These are phyloP conservation scores for Saururus chinensis DNA, from an alignment of 164 flowering plant genomes.

Conservation along the genomic window DNA sequence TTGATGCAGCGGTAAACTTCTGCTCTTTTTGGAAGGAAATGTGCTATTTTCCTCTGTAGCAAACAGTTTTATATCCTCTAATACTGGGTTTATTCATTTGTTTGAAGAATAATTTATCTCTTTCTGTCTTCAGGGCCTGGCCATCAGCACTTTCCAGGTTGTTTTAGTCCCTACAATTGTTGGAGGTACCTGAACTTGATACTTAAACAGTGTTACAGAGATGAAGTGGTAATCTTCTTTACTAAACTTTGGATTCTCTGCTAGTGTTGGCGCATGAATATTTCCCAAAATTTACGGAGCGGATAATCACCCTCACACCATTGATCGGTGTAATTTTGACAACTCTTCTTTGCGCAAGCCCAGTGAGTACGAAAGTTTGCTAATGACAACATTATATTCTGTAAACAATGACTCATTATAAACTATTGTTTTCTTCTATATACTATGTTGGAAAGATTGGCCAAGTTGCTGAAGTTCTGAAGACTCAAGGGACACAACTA, in stretches of 20 bases:
- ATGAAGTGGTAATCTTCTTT: not conserved
- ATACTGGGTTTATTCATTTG: no score
- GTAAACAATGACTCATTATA: not conserved
- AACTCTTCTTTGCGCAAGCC: conserved; percentile 94
- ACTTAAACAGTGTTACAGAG: not conserved
- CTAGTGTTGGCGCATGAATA: conserved; percentile 84
- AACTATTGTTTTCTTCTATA: not conserved
- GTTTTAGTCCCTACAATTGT: conserved; percentile 83
- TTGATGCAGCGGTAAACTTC: conserved; percentile 77
- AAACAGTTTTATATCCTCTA: not conserved
- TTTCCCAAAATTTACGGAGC: conserved; percentile 81
- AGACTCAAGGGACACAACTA: conserved; percentile 79
- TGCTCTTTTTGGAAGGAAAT: no score
- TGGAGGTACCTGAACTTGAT: conserved; percentile 16
- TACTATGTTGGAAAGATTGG: conserved; percentile 50
- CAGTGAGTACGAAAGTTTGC: conserved; percentile 47
- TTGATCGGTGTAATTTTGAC: conserved; percentile 91
- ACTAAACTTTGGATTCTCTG: conserved; percentile 7
- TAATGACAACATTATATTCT: not conserved
- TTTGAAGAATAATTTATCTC: not conserved
- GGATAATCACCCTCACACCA: conserved; percentile 73
- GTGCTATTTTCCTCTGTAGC: not conserved
- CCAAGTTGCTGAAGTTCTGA: conserved; percentile 88
- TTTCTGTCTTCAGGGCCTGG: conserved; percentile 62
- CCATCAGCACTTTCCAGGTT: conserved; percentile 95